Evolutionary conservation across 2,329 filamentous ascomycete species (phyloP).

Genomic region (Fusarium brevicatenulatum): DNA sequence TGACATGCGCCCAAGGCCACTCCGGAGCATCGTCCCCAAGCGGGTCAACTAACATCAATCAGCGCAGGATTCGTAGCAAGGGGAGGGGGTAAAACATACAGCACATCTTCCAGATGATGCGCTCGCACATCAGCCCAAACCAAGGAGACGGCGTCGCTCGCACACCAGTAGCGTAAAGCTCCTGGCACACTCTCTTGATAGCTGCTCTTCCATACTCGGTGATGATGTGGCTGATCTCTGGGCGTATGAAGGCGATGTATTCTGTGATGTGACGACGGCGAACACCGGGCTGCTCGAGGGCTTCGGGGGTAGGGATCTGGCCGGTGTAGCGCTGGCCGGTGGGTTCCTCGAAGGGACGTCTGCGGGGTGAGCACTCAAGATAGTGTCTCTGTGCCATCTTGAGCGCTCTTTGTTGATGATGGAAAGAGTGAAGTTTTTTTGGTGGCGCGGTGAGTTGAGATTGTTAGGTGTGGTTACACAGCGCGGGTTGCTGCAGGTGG

Average conservation of each 20-base stretch:
- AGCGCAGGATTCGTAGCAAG: fast-evolving
- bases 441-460: background rate
- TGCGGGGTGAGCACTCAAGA: background rate
- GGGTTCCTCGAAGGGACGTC: background rate
- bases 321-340: background rate
- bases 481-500: background rate
- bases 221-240: background rate
- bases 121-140: background rate
- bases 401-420: fast-evolving
- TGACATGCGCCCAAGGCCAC: background rate
- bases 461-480: background rate
- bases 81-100: background rate
- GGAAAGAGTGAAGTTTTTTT: background rate
- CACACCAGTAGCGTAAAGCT: background rate
- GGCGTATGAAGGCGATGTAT: background rate
- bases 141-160: background rate
- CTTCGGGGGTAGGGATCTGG: background rate
- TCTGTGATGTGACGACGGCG: background rate
- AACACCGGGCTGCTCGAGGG: background rate
- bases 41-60: background rate
- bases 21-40: background rate
- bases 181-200: background rate
- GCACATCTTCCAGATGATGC: background rate
- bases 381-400: background rate
- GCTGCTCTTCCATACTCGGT: background rate